Percentiles rank a stretch among this genome's conserved stretches.
phyloP scores from a whole-genome alignment of 2,329 filamentous ascomycete species.

The Nemania serpens region DNA sequence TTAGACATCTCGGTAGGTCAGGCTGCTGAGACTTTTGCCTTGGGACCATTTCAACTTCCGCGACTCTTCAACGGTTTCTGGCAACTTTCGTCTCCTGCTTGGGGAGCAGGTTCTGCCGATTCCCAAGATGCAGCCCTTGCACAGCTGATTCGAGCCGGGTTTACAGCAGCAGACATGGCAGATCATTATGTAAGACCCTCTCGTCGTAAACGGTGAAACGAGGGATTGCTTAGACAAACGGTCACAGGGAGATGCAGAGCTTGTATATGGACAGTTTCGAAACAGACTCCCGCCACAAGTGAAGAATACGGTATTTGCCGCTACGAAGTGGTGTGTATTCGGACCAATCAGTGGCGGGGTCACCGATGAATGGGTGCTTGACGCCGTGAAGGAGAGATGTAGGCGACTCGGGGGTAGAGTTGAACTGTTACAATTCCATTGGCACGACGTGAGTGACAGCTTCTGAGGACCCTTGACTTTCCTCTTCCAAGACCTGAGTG shows the following conservation, averaged over 20 bases:
- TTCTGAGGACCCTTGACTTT: no score
- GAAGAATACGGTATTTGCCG: conserved; percentile 36
- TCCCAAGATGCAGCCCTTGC: conserved; percentile 37
- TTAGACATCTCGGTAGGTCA: neutral
- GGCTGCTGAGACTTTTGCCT: conserved; percentile 28
- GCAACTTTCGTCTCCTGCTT: conserved; percentile 40
- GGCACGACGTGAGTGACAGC: conserved; percentile 40
- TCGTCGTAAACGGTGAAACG: no score
- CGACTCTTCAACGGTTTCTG: conserved; percentile 40
- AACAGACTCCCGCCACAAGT: conserved; percentile 33
- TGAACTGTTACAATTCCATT: conserved; percentile 45
- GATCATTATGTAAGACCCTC: conserved; percentile 43
- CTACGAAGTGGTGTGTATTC: conserved; percentile 46
- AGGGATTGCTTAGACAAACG: neutral
- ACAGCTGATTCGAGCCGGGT: conserved; percentile 34
- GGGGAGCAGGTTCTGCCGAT: conserved; percentile 36
- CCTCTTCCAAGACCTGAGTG: no score
- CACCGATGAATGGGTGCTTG: conserved; percentile 37
- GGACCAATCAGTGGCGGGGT: conserved; percentile 32
- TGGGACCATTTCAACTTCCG: conserved; percentile 34
- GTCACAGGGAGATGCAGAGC: conserved; percentile 42
- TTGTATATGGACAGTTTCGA: conserved; percentile 42
- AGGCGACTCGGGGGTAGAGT: conserved; percentile 41
- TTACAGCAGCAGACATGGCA: conserved; percentile 43
- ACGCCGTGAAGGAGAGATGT: conserved; percentile 41